A percentile compares a stretch with the other conserved stretches of the same genome.
phyloP scores from a whole-genome alignment of 352 stramenopile species.

The Achlya hypogyna region DNA sequence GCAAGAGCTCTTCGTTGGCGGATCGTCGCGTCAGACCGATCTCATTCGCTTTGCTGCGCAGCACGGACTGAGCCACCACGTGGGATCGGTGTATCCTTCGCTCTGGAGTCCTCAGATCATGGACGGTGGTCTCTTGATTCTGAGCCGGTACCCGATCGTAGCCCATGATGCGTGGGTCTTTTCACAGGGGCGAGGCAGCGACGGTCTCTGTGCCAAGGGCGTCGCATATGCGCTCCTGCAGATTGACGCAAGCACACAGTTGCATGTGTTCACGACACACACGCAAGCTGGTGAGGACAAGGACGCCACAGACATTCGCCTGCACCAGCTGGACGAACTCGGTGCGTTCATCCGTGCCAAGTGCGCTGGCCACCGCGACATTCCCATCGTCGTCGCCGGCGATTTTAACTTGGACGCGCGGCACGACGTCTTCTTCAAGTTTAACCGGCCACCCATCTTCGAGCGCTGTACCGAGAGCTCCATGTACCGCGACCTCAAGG shows the following conservation, averaged over 20 bases:
- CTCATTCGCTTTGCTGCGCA: background rate
- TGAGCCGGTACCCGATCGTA: constrained; percentile 76
- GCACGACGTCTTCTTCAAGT: constrained; percentile 52
- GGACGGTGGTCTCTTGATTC: constrained; percentile 66
- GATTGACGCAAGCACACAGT: constrained; percentile 37
- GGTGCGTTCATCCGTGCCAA: constrained; percentile 41
- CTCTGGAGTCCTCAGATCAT: constrained; percentile 47
- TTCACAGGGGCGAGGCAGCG: constrained; percentile 46
- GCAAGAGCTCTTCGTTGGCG: constrained; percentile 27
- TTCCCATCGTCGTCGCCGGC: constrained; percentile 57
- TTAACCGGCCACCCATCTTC: constrained; percentile 23
- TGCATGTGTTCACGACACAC: constrained; percentile 81
- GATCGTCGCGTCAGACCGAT: background rate
- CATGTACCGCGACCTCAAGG: constrained; percentile 48
- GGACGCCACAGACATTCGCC: constrained; percentile 43
- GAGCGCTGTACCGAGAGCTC: constrained; percentile 44
- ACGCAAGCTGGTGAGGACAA: constrained; percentile 56
- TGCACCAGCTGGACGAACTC: constrained; percentile 52
- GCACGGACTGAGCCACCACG: constrained; percentile 67
- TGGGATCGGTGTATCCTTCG: constrained; percentile 47
- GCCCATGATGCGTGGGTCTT: constrained; percentile 51
- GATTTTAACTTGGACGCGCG: constrained; percentile 76
- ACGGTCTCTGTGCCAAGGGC: constrained; percentile 66
- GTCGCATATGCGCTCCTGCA: constrained; percentile 70
- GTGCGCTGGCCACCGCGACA: constrained; percentile 36